phyloP scores from a whole-genome alignment of 371 early-diverging fungal genomes.

The Basidiobolus meristosporus region DNA sequence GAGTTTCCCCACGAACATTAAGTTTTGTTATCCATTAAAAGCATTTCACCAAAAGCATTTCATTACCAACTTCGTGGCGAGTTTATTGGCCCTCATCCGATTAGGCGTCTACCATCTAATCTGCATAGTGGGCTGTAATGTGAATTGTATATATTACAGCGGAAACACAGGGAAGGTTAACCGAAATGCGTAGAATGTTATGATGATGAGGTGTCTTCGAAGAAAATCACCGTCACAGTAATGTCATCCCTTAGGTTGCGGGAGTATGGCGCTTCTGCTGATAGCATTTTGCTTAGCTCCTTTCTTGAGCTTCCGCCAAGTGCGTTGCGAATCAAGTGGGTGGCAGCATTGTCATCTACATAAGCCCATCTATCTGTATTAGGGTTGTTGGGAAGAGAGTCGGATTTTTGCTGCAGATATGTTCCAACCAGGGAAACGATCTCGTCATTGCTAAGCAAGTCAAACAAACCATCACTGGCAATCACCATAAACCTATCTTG shows the following conservation, averaged over 20 bases:
- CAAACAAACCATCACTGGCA: conserved; percentile 91
- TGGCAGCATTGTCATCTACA: conserved; percentile 60
- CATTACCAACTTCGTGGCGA: no score
- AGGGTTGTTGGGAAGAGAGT: not conserved
- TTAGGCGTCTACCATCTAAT: no score
- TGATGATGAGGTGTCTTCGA: conserved; percentile 7
- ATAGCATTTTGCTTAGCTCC: conserved; percentile 1
- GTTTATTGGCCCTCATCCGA: no score
- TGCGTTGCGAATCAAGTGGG: conserved; percentile 68
- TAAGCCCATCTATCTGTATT: conserved; percentile 9
- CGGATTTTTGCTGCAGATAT: conserved; percentile 13
- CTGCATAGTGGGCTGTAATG: no score
- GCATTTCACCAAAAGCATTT: no score
- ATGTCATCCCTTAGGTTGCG: conserved; percentile 87
- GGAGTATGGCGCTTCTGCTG: conserved; percentile 12
- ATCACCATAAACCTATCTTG: conserved; percentile 69
- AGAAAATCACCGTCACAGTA: conserved; percentile 71
- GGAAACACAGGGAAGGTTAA: no score
- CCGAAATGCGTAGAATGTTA: no score
- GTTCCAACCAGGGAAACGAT: conserved; percentile 36
- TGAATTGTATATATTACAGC: no score
- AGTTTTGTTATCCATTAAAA: no score
- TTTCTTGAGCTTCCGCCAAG: conserved; percentile 30
- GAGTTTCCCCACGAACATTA: no score
- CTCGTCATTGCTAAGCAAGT: conserved; percentile 53